phyloP scores from a whole-genome alignment of 305 asterid species.

The Stenogyne calaminthoides region DNA sequence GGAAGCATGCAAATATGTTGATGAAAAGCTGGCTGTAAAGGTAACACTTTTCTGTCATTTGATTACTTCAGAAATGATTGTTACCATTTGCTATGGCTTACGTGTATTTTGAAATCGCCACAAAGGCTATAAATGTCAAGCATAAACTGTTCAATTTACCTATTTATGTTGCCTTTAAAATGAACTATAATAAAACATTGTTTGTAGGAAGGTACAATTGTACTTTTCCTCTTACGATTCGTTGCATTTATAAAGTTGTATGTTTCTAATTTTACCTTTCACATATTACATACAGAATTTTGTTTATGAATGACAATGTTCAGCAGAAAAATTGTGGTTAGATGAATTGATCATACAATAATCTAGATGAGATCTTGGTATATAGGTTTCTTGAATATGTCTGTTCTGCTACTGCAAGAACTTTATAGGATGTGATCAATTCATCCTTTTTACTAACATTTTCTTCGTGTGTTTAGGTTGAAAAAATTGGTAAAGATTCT shows the following conservation, averaged over 20 bases:
- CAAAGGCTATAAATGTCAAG: neutral
- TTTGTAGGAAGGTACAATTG: neutral
- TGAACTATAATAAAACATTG: neutral
- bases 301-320: neutral
- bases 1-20: conserved; percentile 86
- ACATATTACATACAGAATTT: neutral
- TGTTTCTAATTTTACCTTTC: neutral
- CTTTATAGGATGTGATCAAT: neutral
- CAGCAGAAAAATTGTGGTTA: neutral
- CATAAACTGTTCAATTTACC: neutral
- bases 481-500: conserved; percentile 89
- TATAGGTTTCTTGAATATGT: neutral
- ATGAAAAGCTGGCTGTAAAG: conserved; percentile 75
- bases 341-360: neutral
- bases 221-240: neutral
- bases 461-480: conserved; percentile 56
- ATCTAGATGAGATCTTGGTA: conserved; percentile 2
- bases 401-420: conserved; percentile 14
- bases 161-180: neutral
- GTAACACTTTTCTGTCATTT: conserved; percentile 35
- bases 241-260: neutral
- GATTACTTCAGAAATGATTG: conserved; percentile 10
- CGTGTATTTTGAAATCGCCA: neutral
- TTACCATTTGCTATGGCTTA: neutral
- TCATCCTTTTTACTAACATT: conserved; percentile 20